Conservation (phyloP, 306 rosid genomes). For the Corylus americana region DNA sequence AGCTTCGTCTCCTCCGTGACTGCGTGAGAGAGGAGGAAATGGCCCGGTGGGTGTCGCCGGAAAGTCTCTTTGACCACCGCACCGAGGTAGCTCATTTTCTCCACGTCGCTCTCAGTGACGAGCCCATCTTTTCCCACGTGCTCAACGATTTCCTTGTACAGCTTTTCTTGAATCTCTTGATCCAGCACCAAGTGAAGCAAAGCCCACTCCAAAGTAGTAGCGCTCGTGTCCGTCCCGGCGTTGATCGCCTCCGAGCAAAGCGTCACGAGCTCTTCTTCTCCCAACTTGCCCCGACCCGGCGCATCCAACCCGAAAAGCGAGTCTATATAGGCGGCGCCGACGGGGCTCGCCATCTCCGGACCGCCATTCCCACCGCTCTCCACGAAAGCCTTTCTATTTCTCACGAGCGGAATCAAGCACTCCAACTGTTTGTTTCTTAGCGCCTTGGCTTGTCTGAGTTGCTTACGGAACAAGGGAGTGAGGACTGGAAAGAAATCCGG, state of each 20-base stretch:
- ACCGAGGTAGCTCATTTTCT: constrained; percentile 65
- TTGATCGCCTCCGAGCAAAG: constrained; percentile 72
- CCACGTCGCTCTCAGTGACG: constrained; percentile 63
- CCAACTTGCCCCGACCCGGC: constrained; percentile 61
- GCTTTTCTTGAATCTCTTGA: constrained; percentile 66
- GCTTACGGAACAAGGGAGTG: constrained; percentile 62
- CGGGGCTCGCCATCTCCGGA: constrained; percentile 63
- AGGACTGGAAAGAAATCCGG: constrained; percentile 80
- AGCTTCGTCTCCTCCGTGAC: constrained; percentile 72
- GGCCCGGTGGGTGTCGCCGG: constrained; percentile 96
- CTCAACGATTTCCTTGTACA: constrained; percentile 58
- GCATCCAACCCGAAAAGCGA: constrained; percentile 67
- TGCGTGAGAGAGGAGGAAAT: constrained; percentile 82
- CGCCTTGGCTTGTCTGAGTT: constrained; percentile 53
- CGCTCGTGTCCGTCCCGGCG: constrained; percentile 94
- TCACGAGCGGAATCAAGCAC: constrained; percentile 64
- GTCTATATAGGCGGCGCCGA: constrained; percentile 87
- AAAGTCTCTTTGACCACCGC: constrained; percentile 87
- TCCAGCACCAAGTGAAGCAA: constrained; percentile 67
- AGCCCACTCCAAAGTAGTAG: constrained; percentile 89
- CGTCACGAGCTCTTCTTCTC: constrained; percentile 87
- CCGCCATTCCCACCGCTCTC: constrained; percentile 37
- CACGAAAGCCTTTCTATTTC: constrained; percentile 59
- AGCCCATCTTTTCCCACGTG: constrained; percentile 57
- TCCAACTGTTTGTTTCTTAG: constrained; percentile 69